phyloP scores from a whole-genome alignment of 345 rosid species.

The Geranium rotundifolium region DNA sequence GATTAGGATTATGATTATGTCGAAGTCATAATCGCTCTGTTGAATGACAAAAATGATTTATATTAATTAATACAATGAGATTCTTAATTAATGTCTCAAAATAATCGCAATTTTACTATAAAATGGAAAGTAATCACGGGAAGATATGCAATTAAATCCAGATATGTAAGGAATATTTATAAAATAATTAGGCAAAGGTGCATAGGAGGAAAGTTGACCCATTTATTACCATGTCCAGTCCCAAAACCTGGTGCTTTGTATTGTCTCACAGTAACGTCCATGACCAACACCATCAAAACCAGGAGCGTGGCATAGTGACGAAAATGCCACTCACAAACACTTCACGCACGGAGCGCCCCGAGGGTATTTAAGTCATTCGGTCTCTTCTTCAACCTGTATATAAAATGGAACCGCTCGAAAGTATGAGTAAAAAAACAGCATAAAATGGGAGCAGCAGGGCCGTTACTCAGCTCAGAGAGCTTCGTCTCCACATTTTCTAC shows the following conservation, averaged over 20 bases:
- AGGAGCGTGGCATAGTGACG: background rate
- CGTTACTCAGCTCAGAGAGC: background rate
- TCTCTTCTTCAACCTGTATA: background rate
- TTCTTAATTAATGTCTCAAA: too few species aligned
- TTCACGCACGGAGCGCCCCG: background rate
- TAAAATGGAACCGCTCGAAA: background rate
- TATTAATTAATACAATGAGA: too few species aligned
- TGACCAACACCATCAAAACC: background rate
- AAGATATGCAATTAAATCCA: too few species aligned
- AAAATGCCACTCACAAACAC: background rate
- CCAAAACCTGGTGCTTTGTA: background rate
- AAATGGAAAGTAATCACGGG: too few species aligned
- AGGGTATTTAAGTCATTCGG: background rate
- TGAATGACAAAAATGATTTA: too few species aligned
- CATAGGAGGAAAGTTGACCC: too few species aligned
- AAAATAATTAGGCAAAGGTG: too few species aligned
- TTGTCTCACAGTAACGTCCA: background rate
- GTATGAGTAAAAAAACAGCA: background rate
- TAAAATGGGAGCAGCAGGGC: background rate
- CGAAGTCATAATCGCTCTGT: too few species aligned
- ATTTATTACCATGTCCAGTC: too few species aligned
- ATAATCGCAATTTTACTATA: too few species aligned
- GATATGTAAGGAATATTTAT: too few species aligned
- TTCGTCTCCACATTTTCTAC: background rate
- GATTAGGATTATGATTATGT: too few species aligned